Base-by-base conservation (phyloP, 257 asterid genomes). In the Nicotiana tomentosiformis region DNA sequence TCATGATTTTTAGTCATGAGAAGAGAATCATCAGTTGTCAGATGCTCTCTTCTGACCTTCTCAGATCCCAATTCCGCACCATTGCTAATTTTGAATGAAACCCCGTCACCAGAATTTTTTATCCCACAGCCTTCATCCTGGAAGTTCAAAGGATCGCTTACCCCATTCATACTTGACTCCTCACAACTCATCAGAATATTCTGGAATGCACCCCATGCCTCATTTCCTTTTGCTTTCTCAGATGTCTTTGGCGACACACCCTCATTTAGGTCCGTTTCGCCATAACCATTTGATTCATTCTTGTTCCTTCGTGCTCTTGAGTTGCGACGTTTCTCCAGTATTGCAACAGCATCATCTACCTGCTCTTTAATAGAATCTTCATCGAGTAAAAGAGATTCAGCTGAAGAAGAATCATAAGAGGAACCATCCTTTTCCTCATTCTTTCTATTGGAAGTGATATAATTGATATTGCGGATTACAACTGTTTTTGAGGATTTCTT, bases 381-480 rank as follows among this genome's bases (percentile, higher is more conserved):
- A 82, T 91, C 93, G 20, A 88, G 82, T 6, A 84, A 57, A 15
- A 61, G 58, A 37, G 74, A 67, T 65, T 86, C 97, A 51, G 81
- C 90, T 2, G 91, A 89, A 72, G 87, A 84, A 70, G 90, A 89
- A 57, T 88, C 93, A 15, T 86, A 91, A 17, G 93, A 87, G 37
- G 53, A 56, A 16, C 86, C 94, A 79, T 86, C 82, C 82, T 86
- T 92, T 20, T 90, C 94, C 56, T 87, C 97, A 70, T 87, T 91
- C 82, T 81, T 91, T 83, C 85, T 89, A 82, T 90, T 85, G 76
- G 96, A 92, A 84, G 98, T 90, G 82, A 92, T 94, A 87, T 94
- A 91, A 81, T 94, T 94, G 86, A 92, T 94, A 85, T 94, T 94
- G 30, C 98, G 98, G 61, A 94, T 94, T 15, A 94, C 96, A 77